Conservation (phyloP, 768 basidiomycete genomes). For the Mycena galopus region DNA sequence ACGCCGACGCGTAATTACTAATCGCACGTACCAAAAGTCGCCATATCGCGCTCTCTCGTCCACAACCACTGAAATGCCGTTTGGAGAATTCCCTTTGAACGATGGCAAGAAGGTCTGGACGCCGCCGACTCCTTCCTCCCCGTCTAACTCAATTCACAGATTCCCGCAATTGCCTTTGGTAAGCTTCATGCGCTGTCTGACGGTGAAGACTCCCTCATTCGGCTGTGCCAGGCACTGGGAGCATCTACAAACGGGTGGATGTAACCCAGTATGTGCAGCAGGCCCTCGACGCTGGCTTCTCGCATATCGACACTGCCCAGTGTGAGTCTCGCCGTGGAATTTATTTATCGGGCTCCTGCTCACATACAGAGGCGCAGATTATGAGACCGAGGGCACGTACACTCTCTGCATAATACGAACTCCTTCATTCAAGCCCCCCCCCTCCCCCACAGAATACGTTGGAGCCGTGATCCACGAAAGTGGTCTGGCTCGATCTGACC, state of each 20-base stretch:
- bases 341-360: neutral
- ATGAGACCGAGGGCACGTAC: slow-evolving; percentile 36
- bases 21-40: too few species aligned
- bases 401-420: slow-evolving; percentile 36
- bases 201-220: neutral
- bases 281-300: slow-evolving; percentile 61
- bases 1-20: too few species aligned
- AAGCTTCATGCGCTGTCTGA: slow-evolving; percentile 38
- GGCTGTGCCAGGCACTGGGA: slow-evolving; percentile 26
- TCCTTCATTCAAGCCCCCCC: slow-evolving; percentile 35
- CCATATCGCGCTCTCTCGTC: neutral
- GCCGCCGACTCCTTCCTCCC: too few species aligned
- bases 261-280: slow-evolving; percentile 59
- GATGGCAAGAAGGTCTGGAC: slow-evolving; percentile 44
- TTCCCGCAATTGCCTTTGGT: slow-evolving; percentile 63
- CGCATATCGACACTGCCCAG: slow-evolving; percentile 63
- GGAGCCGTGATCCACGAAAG: slow-evolving; percentile 45
- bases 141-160: slow-evolving; percentile 41
- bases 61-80: slow-evolving; percentile 42
- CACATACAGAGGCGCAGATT: neutral
- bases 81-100: slow-evolving; percentile 41
- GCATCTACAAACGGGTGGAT: slow-evolving; percentile 46
- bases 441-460: slow-evolving; percentile 39
- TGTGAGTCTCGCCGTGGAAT: slow-evolving; percentile 41
- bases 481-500: slow-evolving; percentile 45